These are phyloP conservation scores for Peribolospora kevripleyi DNA, from an alignment of 768 basidiomycete species.

Conservation along the genomic window DNA sequence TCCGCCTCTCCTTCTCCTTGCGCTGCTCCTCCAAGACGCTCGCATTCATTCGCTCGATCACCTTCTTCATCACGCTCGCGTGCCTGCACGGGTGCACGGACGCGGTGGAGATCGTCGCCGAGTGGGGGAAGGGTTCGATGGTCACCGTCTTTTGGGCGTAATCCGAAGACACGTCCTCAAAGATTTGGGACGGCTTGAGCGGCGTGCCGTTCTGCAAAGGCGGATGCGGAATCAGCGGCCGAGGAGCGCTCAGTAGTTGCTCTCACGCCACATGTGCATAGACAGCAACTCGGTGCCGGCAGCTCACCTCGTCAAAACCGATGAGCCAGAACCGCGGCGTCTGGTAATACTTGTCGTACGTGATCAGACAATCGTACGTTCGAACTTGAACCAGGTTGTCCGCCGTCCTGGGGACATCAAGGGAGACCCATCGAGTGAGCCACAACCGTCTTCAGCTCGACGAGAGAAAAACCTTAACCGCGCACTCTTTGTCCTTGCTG, in stretches of 20 bases:
- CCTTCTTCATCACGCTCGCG: constrained; percentile 97
- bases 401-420: constrained; percentile 10
- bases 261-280: background rate
- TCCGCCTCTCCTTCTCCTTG: constrained; percentile 18
- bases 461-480: constrained; percentile 1
- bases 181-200: constrained; percentile 67
- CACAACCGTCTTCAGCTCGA: too few species aligned
- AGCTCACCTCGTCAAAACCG: constrained; percentile 80
- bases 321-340: constrained; percentile 93
- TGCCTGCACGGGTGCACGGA: constrained; percentile 98
- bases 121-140: constrained; percentile 94
- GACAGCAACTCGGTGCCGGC: too few species aligned
- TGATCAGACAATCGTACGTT: constrained; percentile 98
- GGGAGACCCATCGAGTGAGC: constrained; percentile 9
- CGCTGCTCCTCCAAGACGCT: constrained; percentile 62
- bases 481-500: background rate
- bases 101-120: constrained; percentile 48
- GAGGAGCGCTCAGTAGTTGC: background rate
- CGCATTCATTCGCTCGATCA: constrained; percentile 93
- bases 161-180: constrained; percentile 91
- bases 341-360: constrained; percentile 99
- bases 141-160: constrained; percentile 97
- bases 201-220: constrained; percentile 51
- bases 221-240: background rate
- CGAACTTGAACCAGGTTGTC: constrained; percentile 55